These are phyloP conservation scores for Phytophthora ohioensis DNA, from an alignment of 352 stramenopile genomes.

Conservation along the genomic window DNA sequence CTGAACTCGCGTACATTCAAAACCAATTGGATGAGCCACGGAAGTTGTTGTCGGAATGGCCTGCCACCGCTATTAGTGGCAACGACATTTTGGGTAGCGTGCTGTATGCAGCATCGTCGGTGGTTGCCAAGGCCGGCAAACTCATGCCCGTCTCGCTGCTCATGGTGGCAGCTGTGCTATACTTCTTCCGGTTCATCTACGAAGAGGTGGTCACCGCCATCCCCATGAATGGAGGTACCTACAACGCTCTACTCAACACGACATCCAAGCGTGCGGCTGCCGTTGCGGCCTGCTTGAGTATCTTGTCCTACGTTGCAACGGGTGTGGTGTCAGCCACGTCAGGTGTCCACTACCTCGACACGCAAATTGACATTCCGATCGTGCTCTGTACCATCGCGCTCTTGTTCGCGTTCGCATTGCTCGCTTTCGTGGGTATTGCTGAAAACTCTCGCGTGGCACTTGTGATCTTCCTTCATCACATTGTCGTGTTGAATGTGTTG, in stretches of 20 bases:
- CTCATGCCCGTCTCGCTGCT: conserved; percentile 80
- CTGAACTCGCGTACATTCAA: conserved; percentile 43
- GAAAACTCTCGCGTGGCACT: conserved; percentile 82
- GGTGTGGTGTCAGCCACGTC: conserved; percentile 68
- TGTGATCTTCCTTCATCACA: conserved; percentile 80
- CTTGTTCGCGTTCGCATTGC: conserved; percentile 79
- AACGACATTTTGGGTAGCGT: conserved; percentile 91
- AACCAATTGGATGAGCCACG: conserved; percentile 30
- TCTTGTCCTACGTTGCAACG: conserved; percentile 92
- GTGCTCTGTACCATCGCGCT: conserved; percentile 50
- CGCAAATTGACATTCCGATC: conserved; percentile 58
- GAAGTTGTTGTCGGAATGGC: conserved; percentile 64
- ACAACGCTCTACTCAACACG: conserved; percentile 91
- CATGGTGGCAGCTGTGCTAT: conserved; percentile 67
- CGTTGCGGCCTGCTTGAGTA: conserved; percentile 76
- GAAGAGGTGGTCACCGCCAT: conserved; percentile 87
- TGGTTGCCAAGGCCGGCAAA: conserved; percentile 64
- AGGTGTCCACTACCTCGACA: conserved; percentile 79
- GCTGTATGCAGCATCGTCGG: conserved; percentile 62
- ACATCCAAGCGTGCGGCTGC: conserved; percentile 85
- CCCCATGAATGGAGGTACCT: conserved; percentile 89
- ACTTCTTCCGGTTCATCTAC: conserved; percentile 84
- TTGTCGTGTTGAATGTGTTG: conserved; percentile 67
- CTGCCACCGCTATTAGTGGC: conserved; percentile 86
- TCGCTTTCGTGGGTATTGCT: conserved; percentile 78